Evolutionary conservation across 768 basidiomycete species (phyloP), one percentile per base, ranked within the genome.

Genomic region (Lactifluus piperatus): DNA sequence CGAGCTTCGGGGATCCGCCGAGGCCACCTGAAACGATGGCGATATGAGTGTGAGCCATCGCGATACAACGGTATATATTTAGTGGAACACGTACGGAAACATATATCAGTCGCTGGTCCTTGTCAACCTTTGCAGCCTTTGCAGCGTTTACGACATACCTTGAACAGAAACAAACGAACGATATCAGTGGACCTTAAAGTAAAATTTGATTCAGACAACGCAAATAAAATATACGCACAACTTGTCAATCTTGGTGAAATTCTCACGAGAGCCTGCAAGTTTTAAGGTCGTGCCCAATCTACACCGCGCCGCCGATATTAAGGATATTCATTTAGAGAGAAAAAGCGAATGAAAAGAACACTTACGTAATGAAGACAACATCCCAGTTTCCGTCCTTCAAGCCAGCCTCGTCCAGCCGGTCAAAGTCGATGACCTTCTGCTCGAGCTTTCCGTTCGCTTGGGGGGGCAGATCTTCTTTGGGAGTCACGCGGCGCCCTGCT

Each of bases 131-230:
- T 4, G 88, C 88, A 20, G 79, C 84, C 51, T 78, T 75, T 11
- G 87, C 89, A 8, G 85, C 84, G 52, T 82, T 81, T 48, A 90
- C 69, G n/a, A 90, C 87, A 66, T 88, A 88, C 68, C 87, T 86
- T 45, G 4, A 3, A 45, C 29, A 18, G 4, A 5, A 37, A 37
- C 14, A 22, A 37, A 6, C 4, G n/a, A 32, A 14, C 20, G 55
- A 30, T 4, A 16, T 30, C 26, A 49, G 27, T 14, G 26, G 32
- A 11, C 5, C 32, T n/a, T n/a, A 34, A 34, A 34, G 32, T 4
- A 4, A 30, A 30, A 8, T 30, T 34, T 6, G 13, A 2, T 6
- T 34, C 32, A 34, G 8, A 34, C 30, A 30, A 34, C 30, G 8
- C 10, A 11, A 2, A 34, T 34, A 11, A 37, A 4, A 37, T 43